phyloP scores from a whole-genome alignment of 176 grass and related monocot genomes.

The Oryza coarctata region DNA sequence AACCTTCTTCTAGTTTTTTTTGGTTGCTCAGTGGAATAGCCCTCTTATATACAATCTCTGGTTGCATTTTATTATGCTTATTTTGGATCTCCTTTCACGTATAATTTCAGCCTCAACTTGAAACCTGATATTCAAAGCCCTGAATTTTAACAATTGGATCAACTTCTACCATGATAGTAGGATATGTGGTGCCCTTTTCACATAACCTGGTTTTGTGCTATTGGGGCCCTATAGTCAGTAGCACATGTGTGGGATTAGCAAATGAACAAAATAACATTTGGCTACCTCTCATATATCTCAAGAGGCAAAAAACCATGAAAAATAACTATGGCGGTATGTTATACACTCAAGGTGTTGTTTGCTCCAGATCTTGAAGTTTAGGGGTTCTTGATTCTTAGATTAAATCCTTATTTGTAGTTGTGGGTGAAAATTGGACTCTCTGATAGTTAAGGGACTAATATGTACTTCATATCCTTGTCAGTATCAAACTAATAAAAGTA shows the following conservation, averaged over 20 bases:
- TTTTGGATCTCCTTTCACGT: slow-evolving; percentile 19
- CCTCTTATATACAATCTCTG: background rate
- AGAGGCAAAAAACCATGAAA: background rate
- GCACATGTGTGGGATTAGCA: background rate
- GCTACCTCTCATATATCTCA: background rate
- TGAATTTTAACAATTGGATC: slow-evolving; percentile 1
- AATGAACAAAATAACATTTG: background rate
- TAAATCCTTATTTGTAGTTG: too few relatives aligned
- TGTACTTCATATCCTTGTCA: too few relatives aligned
- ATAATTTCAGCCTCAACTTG: background rate
- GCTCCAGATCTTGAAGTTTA: too few relatives aligned
- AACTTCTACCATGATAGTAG: background rate
- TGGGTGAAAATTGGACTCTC: too few relatives aligned
- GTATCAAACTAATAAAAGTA: too few relatives aligned
- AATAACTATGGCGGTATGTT: too few relatives aligned
- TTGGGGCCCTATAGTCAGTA: background rate
- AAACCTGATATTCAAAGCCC: background rate
- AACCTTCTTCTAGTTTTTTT: background rate
- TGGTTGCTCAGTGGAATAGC: slow-evolving; percentile 2
- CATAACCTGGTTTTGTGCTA: background rate
- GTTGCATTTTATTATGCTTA: slow-evolving; percentile 4
- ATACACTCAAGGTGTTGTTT: too few relatives aligned
- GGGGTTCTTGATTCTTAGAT: too few relatives aligned
- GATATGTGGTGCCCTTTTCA: background rate
- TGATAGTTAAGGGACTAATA: too few relatives aligned